Percentiles rank a stretch among this genome's conserved stretches.
Evolutionary conservation across 73 alveolate genomes (phyloP).

Genomic region (Tetrahymena malaccensis): DNA sequence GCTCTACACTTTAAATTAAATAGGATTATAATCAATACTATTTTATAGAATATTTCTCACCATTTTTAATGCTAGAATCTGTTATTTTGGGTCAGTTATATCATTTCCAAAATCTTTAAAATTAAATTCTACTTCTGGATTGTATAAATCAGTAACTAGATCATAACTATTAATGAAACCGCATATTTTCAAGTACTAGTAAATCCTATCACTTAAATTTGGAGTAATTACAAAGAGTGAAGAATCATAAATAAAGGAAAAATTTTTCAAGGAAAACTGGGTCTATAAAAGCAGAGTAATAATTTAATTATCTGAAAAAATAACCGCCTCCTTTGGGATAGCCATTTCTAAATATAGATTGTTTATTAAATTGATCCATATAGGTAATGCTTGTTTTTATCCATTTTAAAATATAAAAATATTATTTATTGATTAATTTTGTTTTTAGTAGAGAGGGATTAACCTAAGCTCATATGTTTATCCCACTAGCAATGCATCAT

Average conservation of each 20-base stretch:
- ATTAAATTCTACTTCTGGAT: background rate
- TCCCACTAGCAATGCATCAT: background rate
- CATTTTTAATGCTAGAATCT: background rate
- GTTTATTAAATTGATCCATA: background rate
- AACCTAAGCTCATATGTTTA: background rate
- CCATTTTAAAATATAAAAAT: background rate
- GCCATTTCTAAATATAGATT: background rate
- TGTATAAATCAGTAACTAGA: background rate
- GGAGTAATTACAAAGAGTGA: background rate
- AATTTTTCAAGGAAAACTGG: background rate
- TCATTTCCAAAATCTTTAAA: background rate
- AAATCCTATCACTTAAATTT: background rate
- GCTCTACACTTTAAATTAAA: too few relatives aligned
- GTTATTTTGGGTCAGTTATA: background rate
- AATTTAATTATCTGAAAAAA: background rate
- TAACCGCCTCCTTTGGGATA: background rate
- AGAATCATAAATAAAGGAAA: background rate
- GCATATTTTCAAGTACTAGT: background rate
- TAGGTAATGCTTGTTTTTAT: background rate
- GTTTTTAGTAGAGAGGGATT: background rate
- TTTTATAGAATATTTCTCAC: background rate
- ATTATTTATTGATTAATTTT: background rate
- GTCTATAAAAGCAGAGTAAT: background rate
- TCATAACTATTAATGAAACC: background rate
- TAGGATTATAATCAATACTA: background rate